Base-by-base conservation (phyloP, 208 protist genomes). In the Herpetomonas samuelpessoai region DNA sequence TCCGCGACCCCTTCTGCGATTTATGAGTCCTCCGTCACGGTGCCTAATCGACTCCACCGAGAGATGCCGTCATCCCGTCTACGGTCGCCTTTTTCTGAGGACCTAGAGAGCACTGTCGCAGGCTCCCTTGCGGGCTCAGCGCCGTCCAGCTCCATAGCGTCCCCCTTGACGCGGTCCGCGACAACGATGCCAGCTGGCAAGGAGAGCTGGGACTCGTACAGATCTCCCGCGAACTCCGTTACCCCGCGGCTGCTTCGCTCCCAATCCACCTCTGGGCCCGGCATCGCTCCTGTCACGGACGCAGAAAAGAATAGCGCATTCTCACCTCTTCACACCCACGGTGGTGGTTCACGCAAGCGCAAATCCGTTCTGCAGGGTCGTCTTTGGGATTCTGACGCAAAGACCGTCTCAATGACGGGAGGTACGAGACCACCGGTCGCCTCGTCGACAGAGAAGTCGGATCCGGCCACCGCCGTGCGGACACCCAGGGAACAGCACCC, bases 31-130 rank as follows among this genome's bases (percentile, higher is more conserved):
- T 41, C 35, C 35, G 35, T 0, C 21, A 61, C 26, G 56, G 41
- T 7, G 38, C 56, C 27, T 38, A 51, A 31, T 45, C 56, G 27
- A 3, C 56, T 18, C n/a, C 48, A 31, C 44, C 25, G 27, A 51
- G 31, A n/a, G 30, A 47, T 29, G 25, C 10, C 44, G 22, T 25
- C 25, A 46, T 29, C 14, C 9, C 35, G 35, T 14, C 6, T 14
- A 41, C 35, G 14, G 14, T 41, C 35, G 6, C 35, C 35, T 14
- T 41, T 14, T 18, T 41, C 6, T 14, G 35, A 41, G 35, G 35
- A 41, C 9, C 35, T 41, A 41, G 35, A 41, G 9, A 41, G 35
- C 35, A 18, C 35, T 41, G 35, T 41, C 35, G 35, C 35, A 6
- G 35, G 35, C 35, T 41, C 35, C 35, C 9, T 41, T 6, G 14